phyloP scores from a whole-genome alignment of 1,284 basidiomycete genomes.

The Xerocomus nothofagi region DNA sequence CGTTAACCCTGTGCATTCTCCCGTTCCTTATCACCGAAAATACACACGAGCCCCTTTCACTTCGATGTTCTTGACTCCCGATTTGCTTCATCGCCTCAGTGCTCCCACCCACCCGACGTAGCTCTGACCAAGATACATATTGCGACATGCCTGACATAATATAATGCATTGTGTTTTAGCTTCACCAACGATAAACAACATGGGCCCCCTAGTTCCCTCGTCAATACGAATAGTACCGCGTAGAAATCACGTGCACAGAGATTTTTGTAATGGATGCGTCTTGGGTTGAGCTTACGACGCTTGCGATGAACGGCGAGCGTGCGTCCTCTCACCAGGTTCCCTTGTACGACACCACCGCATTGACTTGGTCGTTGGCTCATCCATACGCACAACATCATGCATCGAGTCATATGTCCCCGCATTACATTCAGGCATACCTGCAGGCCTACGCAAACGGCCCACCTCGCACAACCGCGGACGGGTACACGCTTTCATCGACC shows the following conservation, averaged over 20 bases:
- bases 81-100: constrained; percentile 21
- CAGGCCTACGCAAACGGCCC: constrained; percentile 31
- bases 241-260: constrained; percentile 26
- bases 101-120: constrained; percentile 20
- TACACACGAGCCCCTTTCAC: constrained; percentile 21
- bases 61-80: constrained; percentile 36
- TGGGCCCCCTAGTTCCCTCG: constrained; percentile 21
- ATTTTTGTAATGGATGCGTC: neutral
- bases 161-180: constrained; percentile 38
- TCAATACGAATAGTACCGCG: neutral
- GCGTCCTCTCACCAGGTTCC: constrained; percentile 17
- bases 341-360: constrained; percentile 19
- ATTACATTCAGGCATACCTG: constrained; percentile 63
- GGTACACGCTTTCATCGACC: constrained; percentile 55
- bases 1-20: constrained; percentile 28
- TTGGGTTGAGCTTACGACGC: neutral
- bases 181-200: constrained; percentile 33
- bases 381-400: constrained; percentile 40
- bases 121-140: constrained; percentile 30
- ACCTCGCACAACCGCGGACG: constrained; percentile 47
- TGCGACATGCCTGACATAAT: constrained; percentile 36
- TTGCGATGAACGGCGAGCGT: constrained; percentile 20
- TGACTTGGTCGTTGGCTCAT: constrained; percentile 39
- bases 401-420: constrained; percentile 39
- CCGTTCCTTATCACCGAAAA: constrained; percentile 24